Conservation (phyloP, 2,329 filamentous ascomycete species). For the Phialemonium atrogriseum region DNA sequence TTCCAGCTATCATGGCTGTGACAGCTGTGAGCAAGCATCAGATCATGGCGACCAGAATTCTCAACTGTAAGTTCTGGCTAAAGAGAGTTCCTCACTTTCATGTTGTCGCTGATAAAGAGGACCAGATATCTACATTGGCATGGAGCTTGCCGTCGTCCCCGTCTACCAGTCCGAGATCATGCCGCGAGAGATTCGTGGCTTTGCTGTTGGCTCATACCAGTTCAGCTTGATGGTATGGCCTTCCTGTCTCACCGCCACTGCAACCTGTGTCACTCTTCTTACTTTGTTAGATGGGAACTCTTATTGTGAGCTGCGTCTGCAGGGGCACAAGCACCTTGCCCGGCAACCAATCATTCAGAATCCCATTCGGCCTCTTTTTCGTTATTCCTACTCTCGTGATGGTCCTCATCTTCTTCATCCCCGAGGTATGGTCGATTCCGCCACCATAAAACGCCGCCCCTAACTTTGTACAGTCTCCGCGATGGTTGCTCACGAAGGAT, state of each 20-base stretch:
- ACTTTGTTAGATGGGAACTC: constrained; percentile 7
- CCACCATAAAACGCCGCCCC: too few species aligned
- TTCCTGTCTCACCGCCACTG: too few species aligned
- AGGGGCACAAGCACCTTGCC: constrained; percentile 19
- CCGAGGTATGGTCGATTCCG: too few species aligned
- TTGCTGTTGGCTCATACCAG: constrained; percentile 26
- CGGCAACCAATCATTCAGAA: constrained; percentile 22
- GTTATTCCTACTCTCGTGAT: constrained; percentile 21
- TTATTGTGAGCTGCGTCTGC: constrained; percentile 17
- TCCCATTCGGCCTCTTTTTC: constrained; percentile 26
- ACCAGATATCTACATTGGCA: constrained; percentile 26
- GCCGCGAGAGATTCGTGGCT: constrained; percentile 19
- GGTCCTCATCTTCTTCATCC: constrained; percentile 17
- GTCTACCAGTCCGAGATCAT: constrained; percentile 25
- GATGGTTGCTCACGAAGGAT: constrained; percentile 15
- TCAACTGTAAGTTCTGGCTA: constrained; percentile 16
- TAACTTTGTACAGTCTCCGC: too few species aligned
- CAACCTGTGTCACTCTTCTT: too few species aligned
- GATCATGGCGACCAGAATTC: constrained; percentile 23
- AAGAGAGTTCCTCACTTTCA: neutral
- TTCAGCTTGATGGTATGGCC: constrained; percentile 18
- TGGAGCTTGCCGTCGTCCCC: constrained; percentile 28
- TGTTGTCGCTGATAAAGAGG: too few species aligned
- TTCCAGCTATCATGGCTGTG: constrained; percentile 21
- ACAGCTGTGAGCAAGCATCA: constrained; percentile 20